Conservation (phyloP, 305 asterid genomes). For the Fraxinus latifolia region DNA sequence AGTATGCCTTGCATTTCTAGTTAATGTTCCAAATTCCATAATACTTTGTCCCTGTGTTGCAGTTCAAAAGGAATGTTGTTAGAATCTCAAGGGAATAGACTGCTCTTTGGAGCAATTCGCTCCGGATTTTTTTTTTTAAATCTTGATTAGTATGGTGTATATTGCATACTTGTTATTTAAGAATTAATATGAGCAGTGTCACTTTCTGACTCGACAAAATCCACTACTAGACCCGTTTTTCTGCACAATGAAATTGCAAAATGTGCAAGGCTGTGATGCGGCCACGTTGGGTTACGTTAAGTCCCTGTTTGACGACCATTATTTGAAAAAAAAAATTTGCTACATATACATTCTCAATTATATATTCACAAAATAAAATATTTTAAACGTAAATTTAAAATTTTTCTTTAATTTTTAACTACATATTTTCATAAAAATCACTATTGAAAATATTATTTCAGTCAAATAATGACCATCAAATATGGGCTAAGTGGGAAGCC, state of each 20-base stretch:
- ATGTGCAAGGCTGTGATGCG: background rate
- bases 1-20: background rate
- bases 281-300: background rate
- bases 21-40: background rate
- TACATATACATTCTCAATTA: too few relatives aligned
- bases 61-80: background rate
- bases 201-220: background rate
- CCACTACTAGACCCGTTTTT: background rate
- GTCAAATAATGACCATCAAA: background rate
- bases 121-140: background rate
- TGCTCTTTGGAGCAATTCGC: background rate
- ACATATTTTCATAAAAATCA: background rate
- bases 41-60: background rate
- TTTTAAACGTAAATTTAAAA: too few relatives aligned
- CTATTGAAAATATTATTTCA: background rate
- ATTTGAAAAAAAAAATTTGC: too few relatives aligned
- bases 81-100: background rate
- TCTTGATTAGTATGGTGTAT: background rate
- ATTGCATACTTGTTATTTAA: background rate
- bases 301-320: background rate
- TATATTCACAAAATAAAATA: background rate
- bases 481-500: background rate
- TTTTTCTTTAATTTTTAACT: too few relatives aligned
- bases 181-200: background rate
- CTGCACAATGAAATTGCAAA: background rate